A percentile compares a stretch with the other conserved stretches of the same genome.
Conservation (phyloP, 148 eudicot species). For the Spergularia marina region DNA sequence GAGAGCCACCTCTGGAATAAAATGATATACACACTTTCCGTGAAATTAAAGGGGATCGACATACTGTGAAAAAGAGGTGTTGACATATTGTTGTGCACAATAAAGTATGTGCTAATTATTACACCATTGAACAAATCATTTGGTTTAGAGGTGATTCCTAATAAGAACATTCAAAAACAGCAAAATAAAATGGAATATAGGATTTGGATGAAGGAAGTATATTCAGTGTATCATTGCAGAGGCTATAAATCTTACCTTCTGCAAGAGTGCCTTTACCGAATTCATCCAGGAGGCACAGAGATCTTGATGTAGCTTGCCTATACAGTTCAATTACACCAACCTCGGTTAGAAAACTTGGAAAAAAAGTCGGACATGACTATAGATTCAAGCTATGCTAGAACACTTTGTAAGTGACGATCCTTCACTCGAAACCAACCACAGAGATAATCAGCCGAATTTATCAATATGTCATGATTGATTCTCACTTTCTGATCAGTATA, state of each 20-base stretch:
- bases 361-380: constrained; percentile 1
- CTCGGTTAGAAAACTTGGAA: constrained; percentile 5
- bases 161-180: too few species aligned
- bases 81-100: too few species aligned
- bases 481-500: neutral
- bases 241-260: constrained; percentile 53
- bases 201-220: neutral
- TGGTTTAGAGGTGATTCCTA: too few species aligned
- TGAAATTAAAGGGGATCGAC: too few species aligned
- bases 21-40: too few species aligned
- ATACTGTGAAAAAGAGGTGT: too few species aligned
- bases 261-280: constrained; percentile 98
- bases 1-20: too few species aligned
- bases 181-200: too few species aligned
- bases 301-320: constrained; percentile 83
- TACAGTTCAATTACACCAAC: constrained; percentile 3
- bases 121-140: too few species aligned
- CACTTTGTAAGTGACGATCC: constrained; percentile 6
- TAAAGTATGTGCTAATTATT: too few species aligned
- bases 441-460: neutral
- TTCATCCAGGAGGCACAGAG: constrained; percentile 91
- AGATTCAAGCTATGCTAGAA: neutral
- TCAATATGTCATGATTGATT: neutral
- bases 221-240: neutral
- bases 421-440: neutral